Conservation (phyloP, 1,284 basidiomycete genomes). For the Mycena sp. region DNA sequence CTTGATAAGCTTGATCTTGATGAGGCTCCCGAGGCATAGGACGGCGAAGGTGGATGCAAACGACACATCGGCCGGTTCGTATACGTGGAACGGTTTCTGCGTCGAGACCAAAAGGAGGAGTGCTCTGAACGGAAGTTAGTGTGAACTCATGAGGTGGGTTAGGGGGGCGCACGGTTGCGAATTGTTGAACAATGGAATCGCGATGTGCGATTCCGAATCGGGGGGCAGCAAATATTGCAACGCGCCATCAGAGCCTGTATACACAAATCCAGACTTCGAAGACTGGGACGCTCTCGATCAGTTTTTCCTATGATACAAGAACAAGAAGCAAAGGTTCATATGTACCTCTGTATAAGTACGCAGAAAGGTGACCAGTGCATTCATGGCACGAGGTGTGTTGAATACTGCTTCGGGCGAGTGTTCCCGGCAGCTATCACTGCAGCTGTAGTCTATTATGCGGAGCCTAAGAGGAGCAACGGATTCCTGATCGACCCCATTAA, state of each 20-base stretch:
- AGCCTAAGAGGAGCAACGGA: neutral
- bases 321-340: neutral
- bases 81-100: neutral
- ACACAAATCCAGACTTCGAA: conserved; percentile 1
- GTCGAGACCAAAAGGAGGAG: conserved; percentile 15
- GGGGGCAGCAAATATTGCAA: conserved; percentile 8
- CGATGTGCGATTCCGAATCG: conserved; percentile 9
- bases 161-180: conserved; percentile 3
- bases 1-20: conserved; percentile 19
- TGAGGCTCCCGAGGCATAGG: conserved; percentile 18
- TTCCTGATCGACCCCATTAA: neutral
- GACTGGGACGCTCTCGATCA: neutral
- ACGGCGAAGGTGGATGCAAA: conserved; percentile 22
- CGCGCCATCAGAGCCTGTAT: conserved; percentile 3
- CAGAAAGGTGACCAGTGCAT: conserved; percentile 4
- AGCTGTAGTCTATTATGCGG: conserved; percentile 16
- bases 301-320: neutral
- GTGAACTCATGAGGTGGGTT: neutral
- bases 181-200: conserved; percentile 16
- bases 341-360: conserved; percentile 6
- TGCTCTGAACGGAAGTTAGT: neutral
- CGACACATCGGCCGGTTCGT: conserved; percentile 14
- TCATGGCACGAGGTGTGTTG: neutral
- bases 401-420: conserved; percentile 10
- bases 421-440: conserved; percentile 2